These are phyloP conservation scores for Termitomyces sp. DNA, from an alignment of 768 basidiomycete genomes.

Conservation along the genomic window DNA sequence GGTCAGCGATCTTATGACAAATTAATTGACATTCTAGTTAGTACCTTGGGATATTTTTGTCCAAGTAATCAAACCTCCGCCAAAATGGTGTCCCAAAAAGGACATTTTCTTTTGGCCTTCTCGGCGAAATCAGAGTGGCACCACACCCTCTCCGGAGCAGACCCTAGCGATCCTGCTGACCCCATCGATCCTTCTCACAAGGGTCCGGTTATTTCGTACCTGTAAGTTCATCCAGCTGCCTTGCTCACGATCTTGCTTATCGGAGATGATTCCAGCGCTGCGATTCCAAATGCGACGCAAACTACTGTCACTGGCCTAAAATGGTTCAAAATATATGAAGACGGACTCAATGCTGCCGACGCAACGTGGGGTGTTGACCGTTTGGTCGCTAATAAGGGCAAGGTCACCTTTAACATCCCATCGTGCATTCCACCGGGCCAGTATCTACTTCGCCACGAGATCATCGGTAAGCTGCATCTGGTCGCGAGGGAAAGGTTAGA, in stretches of 20 bases:
- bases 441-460: conserved; percentile 48
- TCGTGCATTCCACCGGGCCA: conserved; percentile 44
- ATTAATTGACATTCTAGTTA: too few relatives aligned
- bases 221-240: conserved; percentile 32
- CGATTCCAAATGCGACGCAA: conserved; percentile 44
- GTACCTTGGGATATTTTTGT: too few relatives aligned
- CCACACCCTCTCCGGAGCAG: conserved; percentile 44
- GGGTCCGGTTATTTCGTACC: conserved; percentile 50
- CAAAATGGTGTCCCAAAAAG: too few relatives aligned
- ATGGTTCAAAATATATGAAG: conserved; percentile 58
- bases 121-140: conserved; percentile 46
- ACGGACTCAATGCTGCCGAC: conserved; percentile 32
- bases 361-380: conserved; percentile 46
- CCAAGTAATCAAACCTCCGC: too few relatives aligned
- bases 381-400: conserved; percentile 47
- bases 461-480: conserved; percentile 40
- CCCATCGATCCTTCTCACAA: conserved; percentile 52
- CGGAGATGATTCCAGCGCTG: conserved; percentile 34
- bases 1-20: too few relatives aligned
- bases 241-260: not conserved
- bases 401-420: conserved; percentile 46
- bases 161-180: conserved; percentile 41
- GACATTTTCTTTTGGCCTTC: too few relatives aligned
- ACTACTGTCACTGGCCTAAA: conserved; percentile 44
- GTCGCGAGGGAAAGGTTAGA: not conserved